phyloP scores from a whole-genome alignment of 768 basidiomycete species.

The Boletus patriciae region DNA sequence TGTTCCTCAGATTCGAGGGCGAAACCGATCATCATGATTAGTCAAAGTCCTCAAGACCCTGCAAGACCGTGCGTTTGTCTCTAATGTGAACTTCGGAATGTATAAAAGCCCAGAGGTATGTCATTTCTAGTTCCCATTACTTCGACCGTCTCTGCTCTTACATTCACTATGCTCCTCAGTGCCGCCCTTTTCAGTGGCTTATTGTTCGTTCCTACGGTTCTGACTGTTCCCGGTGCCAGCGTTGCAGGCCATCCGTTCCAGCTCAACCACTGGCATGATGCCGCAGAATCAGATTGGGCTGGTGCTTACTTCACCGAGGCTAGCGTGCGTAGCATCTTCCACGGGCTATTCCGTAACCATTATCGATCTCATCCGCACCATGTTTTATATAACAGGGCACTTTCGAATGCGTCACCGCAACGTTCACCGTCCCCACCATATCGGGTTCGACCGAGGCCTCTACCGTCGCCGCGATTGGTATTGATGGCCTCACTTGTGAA shows the following conservation, averaged over 20 bases:
- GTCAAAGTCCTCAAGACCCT: too few species aligned
- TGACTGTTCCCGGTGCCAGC: background rate
- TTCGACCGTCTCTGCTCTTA: background rate
- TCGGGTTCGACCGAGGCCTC: background rate
- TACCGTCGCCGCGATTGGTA: slow-evolving; percentile 10
- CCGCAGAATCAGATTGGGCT: slow-evolving; percentile 6
- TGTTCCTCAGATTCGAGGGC: too few species aligned
- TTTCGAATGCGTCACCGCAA: slow-evolving; percentile 6
- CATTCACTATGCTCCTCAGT: background rate
- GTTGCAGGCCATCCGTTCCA: background rate
- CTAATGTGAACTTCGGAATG: too few species aligned
- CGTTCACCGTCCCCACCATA: slow-evolving; percentile 5
- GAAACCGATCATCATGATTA: too few species aligned
- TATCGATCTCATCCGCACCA: background rate
- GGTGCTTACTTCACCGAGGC: background rate
- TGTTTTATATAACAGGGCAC: slow-evolving; percentile 1
- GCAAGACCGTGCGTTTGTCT: too few species aligned
- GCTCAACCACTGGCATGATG: background rate
- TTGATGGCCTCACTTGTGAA: slow-evolving; percentile 2
- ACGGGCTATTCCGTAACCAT: background rate
- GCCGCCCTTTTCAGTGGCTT: background rate
- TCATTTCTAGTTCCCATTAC: background rate
- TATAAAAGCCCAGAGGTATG: background rate
- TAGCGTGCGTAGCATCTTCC: background rate
- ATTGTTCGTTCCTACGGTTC: background rate